phyloP scores from a whole-genome alignment of 2,329 filamentous ascomycete genomes.

The Monosporascus sp. region DNA sequence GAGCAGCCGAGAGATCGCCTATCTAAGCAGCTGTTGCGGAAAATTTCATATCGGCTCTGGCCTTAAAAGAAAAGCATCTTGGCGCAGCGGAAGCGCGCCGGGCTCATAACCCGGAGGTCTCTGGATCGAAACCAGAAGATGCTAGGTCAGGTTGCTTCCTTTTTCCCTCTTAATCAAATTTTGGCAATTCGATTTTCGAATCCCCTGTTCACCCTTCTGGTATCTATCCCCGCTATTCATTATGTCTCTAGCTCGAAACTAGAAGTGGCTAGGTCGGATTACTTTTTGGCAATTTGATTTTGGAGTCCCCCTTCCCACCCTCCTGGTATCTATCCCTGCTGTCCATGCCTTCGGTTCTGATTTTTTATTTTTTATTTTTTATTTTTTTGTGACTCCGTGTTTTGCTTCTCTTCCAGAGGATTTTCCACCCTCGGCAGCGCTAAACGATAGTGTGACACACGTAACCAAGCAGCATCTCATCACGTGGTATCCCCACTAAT shows the following conservation, averaged over 20 bases:
- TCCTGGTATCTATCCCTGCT: not conserved
- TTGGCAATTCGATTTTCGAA: no score
- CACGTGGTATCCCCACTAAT: no score
- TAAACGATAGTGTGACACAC: no score
- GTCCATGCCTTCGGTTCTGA: not conserved
- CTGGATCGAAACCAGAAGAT: constrained; percentile 28
- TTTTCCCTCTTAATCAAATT: no score
- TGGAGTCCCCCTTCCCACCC: not conserved
- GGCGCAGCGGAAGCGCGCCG: constrained; percentile 28
- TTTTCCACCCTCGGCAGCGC: no score
- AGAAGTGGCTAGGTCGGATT: no score
- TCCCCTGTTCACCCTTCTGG: no score
- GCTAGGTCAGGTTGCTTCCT: constrained; percentile 13
- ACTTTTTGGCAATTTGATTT: not conserved
- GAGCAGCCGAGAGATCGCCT: no score
- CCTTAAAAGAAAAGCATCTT: constrained; percentile 15
- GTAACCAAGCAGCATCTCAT: no score
- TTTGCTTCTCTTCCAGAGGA: not conserved
- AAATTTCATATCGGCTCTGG: not conserved
- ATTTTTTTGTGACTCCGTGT: not conserved
- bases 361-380: not conserved
- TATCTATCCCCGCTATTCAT: no score
- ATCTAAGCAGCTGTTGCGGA: rapidly evolving
- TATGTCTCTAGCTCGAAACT: no score
- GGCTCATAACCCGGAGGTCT: constrained; percentile 30